Evolutionary conservation across 495 filamentous ascomycete genomes (phyloP), one percentile per base, ranked within the genome.

Genomic region (Penicillium riverlandense): DNA sequence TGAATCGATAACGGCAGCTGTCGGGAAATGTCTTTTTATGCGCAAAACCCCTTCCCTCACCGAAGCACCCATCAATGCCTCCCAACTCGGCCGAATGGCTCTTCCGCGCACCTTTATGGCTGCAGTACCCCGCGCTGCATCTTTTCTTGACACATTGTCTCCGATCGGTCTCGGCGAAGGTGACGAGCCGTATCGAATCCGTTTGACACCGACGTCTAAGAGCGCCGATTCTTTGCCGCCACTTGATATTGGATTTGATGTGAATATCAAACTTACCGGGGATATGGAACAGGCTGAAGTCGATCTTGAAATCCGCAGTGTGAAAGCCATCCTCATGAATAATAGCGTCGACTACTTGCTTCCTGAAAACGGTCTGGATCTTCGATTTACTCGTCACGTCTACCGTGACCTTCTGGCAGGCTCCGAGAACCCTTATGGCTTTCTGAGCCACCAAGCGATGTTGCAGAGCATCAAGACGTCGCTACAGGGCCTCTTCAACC

Each of bases 271-370:
- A 11, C 13, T 30, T 22, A 10, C 29, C 6, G 27, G 13, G 7
- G 14, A 37, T 8, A 15, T 38, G 4, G 45, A 44, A 7, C 28
- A 44, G 6, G 43, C 50, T 28, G 47, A 22, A 22, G 6, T 22
- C 4, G 22, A 22, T 6, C 22, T 61, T 9, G 43, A 43, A 3
- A 33, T 70, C 15, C 48, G 39, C 13, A 62, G 50, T 12, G 48
- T 61, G n/a, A 67, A 63, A 33, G 51, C 58, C 0, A 48, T 72
- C 15, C 31, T 60, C 10, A 27, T 41, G 11, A 54, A 63, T 16
- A 67, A 45, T 37, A 61, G 51, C 31, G 55, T 71, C 10, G 67
- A 72, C 38, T 71, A 69, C 43, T 54, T 72, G 9, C 55, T 72
- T 10, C 69, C 69, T 4, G 69, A 72, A 47, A 61, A 54, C 31